Evolutionary conservation across 305 asterid species (phyloP).

Genomic region (Fraxinus floribunda): DNA sequence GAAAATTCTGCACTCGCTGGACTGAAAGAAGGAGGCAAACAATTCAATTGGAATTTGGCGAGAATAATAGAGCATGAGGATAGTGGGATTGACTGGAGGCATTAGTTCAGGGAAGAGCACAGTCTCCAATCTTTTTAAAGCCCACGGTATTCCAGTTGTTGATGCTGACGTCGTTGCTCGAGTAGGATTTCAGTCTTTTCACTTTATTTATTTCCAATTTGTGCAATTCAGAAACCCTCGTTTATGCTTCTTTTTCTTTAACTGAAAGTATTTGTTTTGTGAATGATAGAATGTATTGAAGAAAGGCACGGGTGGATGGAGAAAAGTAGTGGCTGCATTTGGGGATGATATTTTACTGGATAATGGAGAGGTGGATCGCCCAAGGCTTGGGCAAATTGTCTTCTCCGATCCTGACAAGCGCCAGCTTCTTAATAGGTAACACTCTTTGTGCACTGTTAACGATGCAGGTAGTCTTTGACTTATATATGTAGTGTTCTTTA

Average conservation of each 20-base stretch:
- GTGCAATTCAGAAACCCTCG: not conserved
- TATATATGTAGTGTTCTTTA: not conserved
- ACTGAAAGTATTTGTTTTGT: conserved; percentile 1
- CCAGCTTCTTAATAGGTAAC: conserved; percentile 80
- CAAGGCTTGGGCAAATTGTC: conserved; percentile 78
- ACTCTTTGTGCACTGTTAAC: not conserved
- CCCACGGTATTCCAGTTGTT: conserved; percentile 76
- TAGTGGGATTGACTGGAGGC: conserved; percentile 90
- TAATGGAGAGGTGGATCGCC: conserved; percentile 83
- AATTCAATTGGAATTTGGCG: conserved; percentile 10
- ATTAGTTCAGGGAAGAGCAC: conserved; percentile 88
- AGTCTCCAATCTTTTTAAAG: conserved; percentile 73
- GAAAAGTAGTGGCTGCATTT: conserved; percentile 73
- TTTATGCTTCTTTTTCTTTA: not conserved
- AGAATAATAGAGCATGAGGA: conserved; percentile 50
- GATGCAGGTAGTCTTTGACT: not conserved
- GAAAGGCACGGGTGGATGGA: conserved; percentile 88
- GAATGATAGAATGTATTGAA: conserved; percentile 57
- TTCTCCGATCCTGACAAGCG: conserved; percentile 73
- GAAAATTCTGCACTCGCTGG: not conserved
- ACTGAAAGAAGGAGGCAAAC: not conserved
- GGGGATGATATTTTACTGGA: conserved; percentile 72
- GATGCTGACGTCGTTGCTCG: conserved; percentile 91
- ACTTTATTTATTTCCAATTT: not conserved
- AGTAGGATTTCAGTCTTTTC: conserved; percentile 38